Conservation (phyloP, 2,329 filamentous ascomycete genomes). For the Fusarium temperatum region DNA sequence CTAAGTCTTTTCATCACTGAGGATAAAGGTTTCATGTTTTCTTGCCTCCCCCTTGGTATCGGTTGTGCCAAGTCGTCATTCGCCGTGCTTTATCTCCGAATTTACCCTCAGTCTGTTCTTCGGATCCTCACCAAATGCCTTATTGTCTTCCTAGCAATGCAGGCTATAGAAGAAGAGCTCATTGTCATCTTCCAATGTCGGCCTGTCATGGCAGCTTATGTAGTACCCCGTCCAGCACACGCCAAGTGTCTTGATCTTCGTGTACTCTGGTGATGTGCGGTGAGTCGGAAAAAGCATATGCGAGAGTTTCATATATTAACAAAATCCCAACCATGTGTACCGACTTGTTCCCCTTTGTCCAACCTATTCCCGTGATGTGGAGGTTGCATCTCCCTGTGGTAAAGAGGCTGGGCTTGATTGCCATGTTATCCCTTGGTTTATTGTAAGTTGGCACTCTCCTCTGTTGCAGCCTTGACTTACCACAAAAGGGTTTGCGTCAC, state of each 20-base stretch:
- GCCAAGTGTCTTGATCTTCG: conserved; percentile 42
- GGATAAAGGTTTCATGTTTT: no score
- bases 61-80: conserved; percentile 46
- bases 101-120: conserved; percentile 40
- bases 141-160: conserved; percentile 41
- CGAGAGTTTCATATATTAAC: not conserved
- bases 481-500: conserved; percentile 36
- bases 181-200: conserved; percentile 43
- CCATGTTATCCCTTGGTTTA: conserved; percentile 43
- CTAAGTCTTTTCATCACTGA: no score
- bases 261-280: conserved; percentile 46
- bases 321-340: conserved; percentile 37
- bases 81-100: conserved; percentile 45
- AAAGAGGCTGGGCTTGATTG: conserved; percentile 41
- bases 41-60: conserved; percentile 30
- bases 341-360: conserved; percentile 49
- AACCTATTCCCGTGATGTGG: conserved; percentile 51
- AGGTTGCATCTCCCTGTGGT: conserved; percentile 46
- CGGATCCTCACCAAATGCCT: conserved; percentile 43
- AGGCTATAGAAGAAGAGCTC: conserved; percentile 44
- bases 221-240: conserved; percentile 14
- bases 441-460: conserved; percentile 19
- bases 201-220: conserved; percentile 43
- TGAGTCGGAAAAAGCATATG: conserved; percentile 19
- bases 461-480: not conserved